Percentiles rank a stretch among this genome's conserved stretches.
These are phyloP conservation scores for Lablab purpureus DNA, from an alignment of 306 rosid genomes.

Conservation along the genomic window DNA sequence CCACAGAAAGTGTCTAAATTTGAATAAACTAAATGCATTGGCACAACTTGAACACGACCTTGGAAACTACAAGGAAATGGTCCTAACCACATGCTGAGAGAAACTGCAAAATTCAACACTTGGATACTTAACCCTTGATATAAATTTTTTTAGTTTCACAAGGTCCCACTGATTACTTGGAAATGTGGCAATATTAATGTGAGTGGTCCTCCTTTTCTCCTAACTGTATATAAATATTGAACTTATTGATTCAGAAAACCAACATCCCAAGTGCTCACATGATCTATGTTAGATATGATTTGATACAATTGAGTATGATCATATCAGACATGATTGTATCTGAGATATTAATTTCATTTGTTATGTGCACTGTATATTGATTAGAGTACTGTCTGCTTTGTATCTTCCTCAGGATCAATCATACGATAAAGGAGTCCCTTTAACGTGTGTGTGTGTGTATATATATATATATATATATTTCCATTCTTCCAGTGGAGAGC, in stretches of 20 bases:
- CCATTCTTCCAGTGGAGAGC: slow-evolving; percentile 15
- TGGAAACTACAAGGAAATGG: slow-evolving; percentile 60
- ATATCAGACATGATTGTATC: slow-evolving; percentile 47
- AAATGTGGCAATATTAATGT: slow-evolving; percentile 63
- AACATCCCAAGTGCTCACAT: slow-evolving; percentile 77
- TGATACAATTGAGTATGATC: slow-evolving; percentile 50
- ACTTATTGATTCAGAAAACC: slow-evolving; percentile 55
- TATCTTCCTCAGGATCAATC: slow-evolving; percentile 42
- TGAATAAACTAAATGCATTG: slow-evolving; percentile 37
- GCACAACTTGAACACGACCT: slow-evolving; percentile 63
- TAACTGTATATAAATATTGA: neutral
- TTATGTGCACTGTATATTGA: slow-evolving; percentile 39
- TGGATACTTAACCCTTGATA: slow-evolving; percentile 36
- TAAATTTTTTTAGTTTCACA: neutral
- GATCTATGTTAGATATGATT: slow-evolving; percentile 76
- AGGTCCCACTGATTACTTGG: slow-evolving; percentile 63
- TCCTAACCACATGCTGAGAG: slow-evolving; percentile 61
- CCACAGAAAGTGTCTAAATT: slow-evolving; percentile 40
- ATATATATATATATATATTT: slow-evolving; percentile 10
- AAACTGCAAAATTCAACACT: slow-evolving; percentile 52
- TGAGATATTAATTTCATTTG: slow-evolving; percentile 32
- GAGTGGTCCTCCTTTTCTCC: slow-evolving; percentile 57
- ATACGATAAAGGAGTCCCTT: slow-evolving; percentile 15
- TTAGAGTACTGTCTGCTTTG: slow-evolving; percentile 29
- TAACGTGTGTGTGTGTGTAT: no score